These are phyloP conservation scores for Aspergillus saccharolyticus DNA, from an alignment of 495 filamentous ascomycete genomes.

Conservation along the genomic window DNA sequence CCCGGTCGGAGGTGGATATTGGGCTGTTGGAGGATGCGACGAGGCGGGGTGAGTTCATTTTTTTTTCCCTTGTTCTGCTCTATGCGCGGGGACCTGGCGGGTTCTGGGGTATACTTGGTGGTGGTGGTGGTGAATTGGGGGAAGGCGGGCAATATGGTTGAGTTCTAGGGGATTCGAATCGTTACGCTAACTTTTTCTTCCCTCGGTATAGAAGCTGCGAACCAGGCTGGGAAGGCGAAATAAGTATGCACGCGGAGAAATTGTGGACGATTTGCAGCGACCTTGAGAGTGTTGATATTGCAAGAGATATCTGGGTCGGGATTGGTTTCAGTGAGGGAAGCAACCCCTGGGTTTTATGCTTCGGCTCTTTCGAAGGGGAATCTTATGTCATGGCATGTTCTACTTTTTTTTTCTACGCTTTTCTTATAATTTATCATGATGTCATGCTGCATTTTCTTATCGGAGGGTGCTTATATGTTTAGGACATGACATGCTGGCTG, in stretches of 20 bases:
- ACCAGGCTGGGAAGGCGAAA: slow-evolving; percentile 47
- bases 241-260: slow-evolving; percentile 21
- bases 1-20: slow-evolving; percentile 80
- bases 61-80: background rate
- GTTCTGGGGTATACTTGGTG: background rate
- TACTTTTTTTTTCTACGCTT: background rate
- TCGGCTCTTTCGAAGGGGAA: background rate
- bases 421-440: background rate
- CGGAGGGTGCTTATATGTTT: background rate
- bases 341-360: background rate
- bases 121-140: too few species aligned
- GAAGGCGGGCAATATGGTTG: too few species aligned
- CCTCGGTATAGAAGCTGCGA: slow-evolving; percentile 42
- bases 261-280: background rate
- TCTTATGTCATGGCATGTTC: background rate
- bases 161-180: too few species aligned
- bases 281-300: background rate
- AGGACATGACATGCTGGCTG: background rate
- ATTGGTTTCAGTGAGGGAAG: background rate
- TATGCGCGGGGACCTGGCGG: background rate
- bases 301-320: background rate
- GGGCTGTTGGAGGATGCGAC: slow-evolving; percentile 93
- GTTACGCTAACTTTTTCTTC: slow-evolving; percentile 7
- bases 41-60: slow-evolving; percentile 77
- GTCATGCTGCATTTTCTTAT: background rate